Evolutionary conservation across 805 yeast species (phyloP).

Genomic region (Kluyveromyces lactis): DNA sequence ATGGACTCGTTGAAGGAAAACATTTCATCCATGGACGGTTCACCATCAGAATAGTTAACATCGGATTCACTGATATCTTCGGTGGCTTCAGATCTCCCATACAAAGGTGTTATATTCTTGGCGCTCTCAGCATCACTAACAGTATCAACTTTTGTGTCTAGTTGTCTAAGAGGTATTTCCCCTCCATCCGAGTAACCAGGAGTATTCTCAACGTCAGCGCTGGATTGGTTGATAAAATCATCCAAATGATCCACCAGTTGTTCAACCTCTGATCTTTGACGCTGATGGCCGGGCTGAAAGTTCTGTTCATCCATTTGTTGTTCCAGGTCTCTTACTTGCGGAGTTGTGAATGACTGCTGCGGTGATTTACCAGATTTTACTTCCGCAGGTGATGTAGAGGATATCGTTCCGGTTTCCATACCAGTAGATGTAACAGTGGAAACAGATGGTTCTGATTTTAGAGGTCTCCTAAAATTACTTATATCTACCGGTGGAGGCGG

Average conservation of each 20-base stretch:
- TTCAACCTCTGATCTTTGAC: slow-evolving; percentile 28
- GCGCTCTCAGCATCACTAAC: neutral
- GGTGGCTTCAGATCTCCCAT: neutral
- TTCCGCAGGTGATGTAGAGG: too few species aligned
- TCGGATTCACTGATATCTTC: neutral
- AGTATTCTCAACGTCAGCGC: neutral
- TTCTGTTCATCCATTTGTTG: neutral
- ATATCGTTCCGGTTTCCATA: too few species aligned
- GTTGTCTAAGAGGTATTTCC: neutral
- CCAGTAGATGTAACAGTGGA: too few species aligned
- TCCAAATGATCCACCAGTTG: slow-evolving; percentile 28
- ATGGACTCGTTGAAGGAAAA: neutral
- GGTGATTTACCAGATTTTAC: too few species aligned
- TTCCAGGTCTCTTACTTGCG: too few species aligned
- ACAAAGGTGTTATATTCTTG: neutral
- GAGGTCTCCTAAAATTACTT: too few species aligned
- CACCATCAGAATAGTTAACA: neutral
- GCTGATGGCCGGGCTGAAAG: slow-evolving; percentile 12
- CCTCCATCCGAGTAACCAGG: neutral
- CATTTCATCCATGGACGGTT: neutral
- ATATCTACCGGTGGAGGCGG: slow-evolving; percentile 12
- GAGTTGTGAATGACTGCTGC: too few species aligned
- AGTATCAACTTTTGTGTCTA: neutral
- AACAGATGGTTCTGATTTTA: too few species aligned
- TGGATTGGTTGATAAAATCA: slow-evolving; percentile 13